Conservation (phyloP, 2,329 filamentous ascomycete genomes). For the Aureobasidium sp. region DNA sequence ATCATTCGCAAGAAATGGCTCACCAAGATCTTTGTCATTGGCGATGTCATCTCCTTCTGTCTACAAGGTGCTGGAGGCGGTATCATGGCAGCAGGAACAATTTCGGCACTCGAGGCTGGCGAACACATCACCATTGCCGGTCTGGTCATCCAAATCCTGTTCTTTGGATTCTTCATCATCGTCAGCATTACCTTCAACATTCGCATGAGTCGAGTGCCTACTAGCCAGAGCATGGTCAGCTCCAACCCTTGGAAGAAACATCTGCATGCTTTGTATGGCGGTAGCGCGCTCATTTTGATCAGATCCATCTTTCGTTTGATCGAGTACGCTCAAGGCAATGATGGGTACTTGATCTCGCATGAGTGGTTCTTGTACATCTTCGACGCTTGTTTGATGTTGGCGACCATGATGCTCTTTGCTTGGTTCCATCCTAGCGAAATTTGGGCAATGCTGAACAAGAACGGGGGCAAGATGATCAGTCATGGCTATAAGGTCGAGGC, state of each 20-base stretch:
- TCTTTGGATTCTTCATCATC: conserved; percentile 45
- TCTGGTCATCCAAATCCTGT: conserved; percentile 43
- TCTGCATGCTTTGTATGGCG: conserved; percentile 38
- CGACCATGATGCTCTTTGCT: conserved; percentile 21
- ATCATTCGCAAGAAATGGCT: conserved; percentile 39
- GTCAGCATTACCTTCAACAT: conserved; percentile 26
- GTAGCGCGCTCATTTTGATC: conserved; percentile 41
- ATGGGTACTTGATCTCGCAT: conserved; percentile 38
- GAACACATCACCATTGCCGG: conserved; percentile 43
- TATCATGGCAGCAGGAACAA: conserved; percentile 30
- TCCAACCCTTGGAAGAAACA: conserved; percentile 32
- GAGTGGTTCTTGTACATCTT: conserved; percentile 37
- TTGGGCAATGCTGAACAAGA: conserved; percentile 6
- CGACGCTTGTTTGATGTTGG: conserved; percentile 24
- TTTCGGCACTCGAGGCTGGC: conserved; percentile 28
- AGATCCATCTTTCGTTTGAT: conserved; percentile 43
- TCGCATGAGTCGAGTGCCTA: conserved; percentile 22
- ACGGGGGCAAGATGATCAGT: neutral
- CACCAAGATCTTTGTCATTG: conserved; percentile 42
- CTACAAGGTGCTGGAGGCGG: conserved; percentile 41
- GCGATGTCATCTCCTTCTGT: conserved; percentile 43
- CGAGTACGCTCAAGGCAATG: conserved; percentile 42
- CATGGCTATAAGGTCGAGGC: neutral
- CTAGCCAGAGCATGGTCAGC: conserved; percentile 5
- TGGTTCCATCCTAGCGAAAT: conserved; percentile 20